These are phyloP conservation scores for Fusarium sp. DNA, from an alignment of 2,329 filamentous ascomycete genomes.

Conservation along the genomic window DNA sequence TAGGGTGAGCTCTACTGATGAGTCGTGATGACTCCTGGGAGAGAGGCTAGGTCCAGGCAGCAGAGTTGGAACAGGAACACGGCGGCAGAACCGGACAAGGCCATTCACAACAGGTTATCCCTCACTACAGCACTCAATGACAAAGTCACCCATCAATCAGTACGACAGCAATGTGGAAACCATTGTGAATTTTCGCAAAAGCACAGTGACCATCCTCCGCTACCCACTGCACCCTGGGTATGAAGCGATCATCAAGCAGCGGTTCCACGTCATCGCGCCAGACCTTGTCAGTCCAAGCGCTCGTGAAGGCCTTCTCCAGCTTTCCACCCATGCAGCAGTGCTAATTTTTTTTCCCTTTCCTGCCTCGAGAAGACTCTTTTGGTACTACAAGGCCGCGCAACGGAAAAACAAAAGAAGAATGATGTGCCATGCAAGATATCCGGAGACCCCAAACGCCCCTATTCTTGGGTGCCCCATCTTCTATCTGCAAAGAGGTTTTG, in stretches of 20 bases:
- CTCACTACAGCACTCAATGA: slow-evolving; percentile 11
- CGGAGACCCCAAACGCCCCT: slow-evolving; percentile 80
- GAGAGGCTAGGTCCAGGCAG: neutral
- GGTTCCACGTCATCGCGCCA: slow-evolving; percentile 70
- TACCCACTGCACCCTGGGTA: slow-evolving; percentile 64
- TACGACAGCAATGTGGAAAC: slow-evolving; percentile 57
- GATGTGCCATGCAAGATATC: slow-evolving; percentile 81
- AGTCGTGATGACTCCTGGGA: neutral
- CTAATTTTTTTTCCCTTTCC: slow-evolving; percentile 54
- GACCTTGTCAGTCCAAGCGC: slow-evolving; percentile 56
- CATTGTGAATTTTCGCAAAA: slow-evolving; percentile 70
- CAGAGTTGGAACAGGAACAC: neutral
- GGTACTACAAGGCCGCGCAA: slow-evolving; percentile 54
- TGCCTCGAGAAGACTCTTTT: slow-evolving; percentile 56
- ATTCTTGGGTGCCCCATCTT: slow-evolving; percentile 74
- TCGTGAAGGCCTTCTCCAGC: slow-evolving; percentile 70
- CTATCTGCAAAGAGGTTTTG: slow-evolving; percentile 70
- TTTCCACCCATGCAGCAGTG: slow-evolving; percentile 68
- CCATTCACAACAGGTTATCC: neutral
- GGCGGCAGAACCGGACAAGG: neutral
- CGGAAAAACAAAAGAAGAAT: slow-evolving; percentile 60
- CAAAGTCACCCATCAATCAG: slow-evolving; percentile 23
- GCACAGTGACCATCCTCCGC: slow-evolving; percentile 61
- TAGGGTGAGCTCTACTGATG: neutral
- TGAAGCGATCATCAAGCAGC: slow-evolving; percentile 72